phyloP scores from a whole-genome alignment of 2,329 filamentous ascomycete genomes.

The Exophiala calicioides region DNA sequence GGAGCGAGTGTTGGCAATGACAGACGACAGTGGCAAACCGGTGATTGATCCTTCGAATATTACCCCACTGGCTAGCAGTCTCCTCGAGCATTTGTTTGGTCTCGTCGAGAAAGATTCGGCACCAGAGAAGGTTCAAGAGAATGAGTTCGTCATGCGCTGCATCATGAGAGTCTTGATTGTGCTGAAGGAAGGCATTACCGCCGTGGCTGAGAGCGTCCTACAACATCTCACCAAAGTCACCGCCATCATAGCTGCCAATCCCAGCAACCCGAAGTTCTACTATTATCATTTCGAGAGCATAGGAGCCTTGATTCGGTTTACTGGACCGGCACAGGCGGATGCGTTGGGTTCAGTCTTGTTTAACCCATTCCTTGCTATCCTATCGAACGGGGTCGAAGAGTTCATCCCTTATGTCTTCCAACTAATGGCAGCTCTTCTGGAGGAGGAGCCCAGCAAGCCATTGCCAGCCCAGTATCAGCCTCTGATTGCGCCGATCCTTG shows the following conservation, averaged over 20 bases:
- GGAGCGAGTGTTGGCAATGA: constrained; percentile 86
- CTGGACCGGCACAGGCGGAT: constrained; percentile 67
- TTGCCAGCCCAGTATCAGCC: constrained; percentile 79
- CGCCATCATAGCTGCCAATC: constrained; percentile 87
- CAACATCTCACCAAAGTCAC: constrained; percentile 86
- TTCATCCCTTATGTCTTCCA: constrained; percentile 98
- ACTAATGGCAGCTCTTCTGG: constrained; percentile 84
- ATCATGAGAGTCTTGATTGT: constrained; percentile 97
- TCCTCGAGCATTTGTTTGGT: constrained; percentile 86
- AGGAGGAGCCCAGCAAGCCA: constrained; percentile 76
- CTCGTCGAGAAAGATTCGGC: constrained; percentile 82
- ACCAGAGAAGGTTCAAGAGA: constrained; percentile 94
- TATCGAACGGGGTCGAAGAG: constrained; percentile 83
- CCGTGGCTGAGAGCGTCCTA: constrained; percentile 75
- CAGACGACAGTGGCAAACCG: constrained; percentile 69
- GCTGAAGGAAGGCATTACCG: constrained; percentile 76
- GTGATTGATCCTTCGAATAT: constrained; percentile 81
- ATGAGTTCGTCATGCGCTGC: constrained; percentile 97
- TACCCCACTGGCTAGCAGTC: constrained; percentile 76
- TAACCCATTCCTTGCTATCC: constrained; percentile 75
- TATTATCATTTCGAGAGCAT: constrained; percentile 98
- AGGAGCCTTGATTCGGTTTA: constrained; percentile 76
- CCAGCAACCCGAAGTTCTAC: constrained; percentile 96
- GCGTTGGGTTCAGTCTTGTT: constrained; percentile 76
- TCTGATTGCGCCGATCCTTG: constrained; percentile 75